phyloP scores from a whole-genome alignment of 2,329 filamentous ascomycete species.

The Claviceps cyperi region DNA sequence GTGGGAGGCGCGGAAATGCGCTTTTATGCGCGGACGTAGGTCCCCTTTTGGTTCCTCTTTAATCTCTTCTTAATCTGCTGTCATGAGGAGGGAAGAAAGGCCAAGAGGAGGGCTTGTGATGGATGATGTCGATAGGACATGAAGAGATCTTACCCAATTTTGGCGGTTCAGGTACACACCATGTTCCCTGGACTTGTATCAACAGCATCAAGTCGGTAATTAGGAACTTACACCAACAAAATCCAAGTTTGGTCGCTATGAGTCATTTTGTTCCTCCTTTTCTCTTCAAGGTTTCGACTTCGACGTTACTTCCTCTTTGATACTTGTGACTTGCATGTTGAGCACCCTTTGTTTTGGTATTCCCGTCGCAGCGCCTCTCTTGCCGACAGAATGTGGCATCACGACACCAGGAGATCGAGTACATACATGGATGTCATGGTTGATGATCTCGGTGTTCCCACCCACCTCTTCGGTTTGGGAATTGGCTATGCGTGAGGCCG shows the following conservation, averaged over 20 bases:
- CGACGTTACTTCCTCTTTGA: too few relatives aligned
- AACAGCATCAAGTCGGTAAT: background rate
- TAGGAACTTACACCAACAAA: too few relatives aligned
- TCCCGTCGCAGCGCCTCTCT: background rate
- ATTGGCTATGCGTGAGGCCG: too few relatives aligned
- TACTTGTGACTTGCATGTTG: too few relatives aligned
- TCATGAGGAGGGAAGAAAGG: background rate
- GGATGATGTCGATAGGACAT: background rate
- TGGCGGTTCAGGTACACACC: background rate
- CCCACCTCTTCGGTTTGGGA: too few relatives aligned
- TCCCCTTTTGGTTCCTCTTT: too few relatives aligned
- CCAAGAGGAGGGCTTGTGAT: background rate
- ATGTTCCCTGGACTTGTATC: background rate
- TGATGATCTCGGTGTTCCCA: too few relatives aligned
- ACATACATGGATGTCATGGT: too few relatives aligned
- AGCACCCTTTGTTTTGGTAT: background rate
- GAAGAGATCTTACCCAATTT: background rate
- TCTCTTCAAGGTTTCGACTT: too few relatives aligned
- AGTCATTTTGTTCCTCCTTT: too few relatives aligned
- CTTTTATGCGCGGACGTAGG: constrained; percentile 20
- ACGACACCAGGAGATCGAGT: too few relatives aligned
- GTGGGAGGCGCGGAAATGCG: constrained; percentile 31
- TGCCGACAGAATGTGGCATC: background rate
- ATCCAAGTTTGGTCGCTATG: too few relatives aligned
- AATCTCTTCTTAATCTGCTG: background rate